Evolutionary conservation across 2,329 filamentous ascomycete genomes (phyloP).

Genomic region (Phoma sp.): DNA sequence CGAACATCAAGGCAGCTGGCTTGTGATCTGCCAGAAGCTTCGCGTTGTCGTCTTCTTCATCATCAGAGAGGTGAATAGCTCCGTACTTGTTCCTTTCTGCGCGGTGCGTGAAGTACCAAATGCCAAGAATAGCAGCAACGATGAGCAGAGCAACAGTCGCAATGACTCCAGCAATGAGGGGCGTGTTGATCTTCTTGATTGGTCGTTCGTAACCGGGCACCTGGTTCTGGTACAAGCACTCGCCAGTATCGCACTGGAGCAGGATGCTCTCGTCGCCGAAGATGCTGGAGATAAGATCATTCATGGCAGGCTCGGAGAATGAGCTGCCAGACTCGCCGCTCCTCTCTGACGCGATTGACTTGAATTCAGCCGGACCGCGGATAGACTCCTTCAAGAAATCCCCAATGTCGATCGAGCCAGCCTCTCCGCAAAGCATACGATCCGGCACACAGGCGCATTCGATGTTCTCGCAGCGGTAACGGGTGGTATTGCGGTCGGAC

Average conservation of each 20-base stretch:
- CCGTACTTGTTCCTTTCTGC: conserved; percentile 66
- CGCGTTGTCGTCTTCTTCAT: conserved; percentile 81
- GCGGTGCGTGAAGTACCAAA: conserved; percentile 88
- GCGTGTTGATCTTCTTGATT: conserved; percentile 94
- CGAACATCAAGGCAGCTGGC: conserved; percentile 84
- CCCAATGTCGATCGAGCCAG: conserved; percentile 87
- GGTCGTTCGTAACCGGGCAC: conserved; percentile 89
- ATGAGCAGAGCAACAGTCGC: conserved; percentile 85
- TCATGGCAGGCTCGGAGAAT: conserved; percentile 92
- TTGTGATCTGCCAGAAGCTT: conserved; percentile 93
- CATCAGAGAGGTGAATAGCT: conserved; percentile 77
- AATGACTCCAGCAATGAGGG: conserved; percentile 92
- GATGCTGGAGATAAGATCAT: conserved; percentile 82
- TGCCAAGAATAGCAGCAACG: conserved; percentile 79
- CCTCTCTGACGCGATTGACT: conserved; percentile 64
- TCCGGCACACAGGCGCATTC: conserved; percentile 86
- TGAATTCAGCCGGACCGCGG: conserved; percentile 85
- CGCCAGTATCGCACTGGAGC: conserved; percentile 80
- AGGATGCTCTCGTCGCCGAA: conserved; percentile 93
- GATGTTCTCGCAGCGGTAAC: conserved; percentile 84
- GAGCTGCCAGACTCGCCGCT: conserved; percentile 73
- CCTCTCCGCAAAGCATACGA: conserved; percentile 91
- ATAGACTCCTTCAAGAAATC: conserved; percentile 86
- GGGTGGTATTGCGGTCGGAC: conserved; percentile 76
- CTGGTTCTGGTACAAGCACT: conserved; percentile 92